Evolutionary conservation across 805 yeast species (phyloP).

Genomic region (Saturnispora ahearnii): DNA sequence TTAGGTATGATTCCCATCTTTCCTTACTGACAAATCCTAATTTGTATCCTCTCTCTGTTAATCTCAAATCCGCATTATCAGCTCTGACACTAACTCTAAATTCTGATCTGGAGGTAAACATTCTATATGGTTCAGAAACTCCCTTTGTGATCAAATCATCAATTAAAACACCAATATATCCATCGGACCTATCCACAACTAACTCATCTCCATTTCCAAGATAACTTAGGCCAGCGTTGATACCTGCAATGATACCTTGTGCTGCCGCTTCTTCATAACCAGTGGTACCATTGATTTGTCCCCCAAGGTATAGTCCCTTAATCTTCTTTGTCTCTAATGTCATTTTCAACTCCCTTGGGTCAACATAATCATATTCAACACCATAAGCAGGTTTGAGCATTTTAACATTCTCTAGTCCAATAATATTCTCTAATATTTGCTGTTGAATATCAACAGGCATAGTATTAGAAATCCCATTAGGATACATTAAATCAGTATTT

Average conservation of each 20-base stretch:
- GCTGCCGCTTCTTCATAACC: slow-evolving; percentile 99
- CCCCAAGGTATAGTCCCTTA: slow-evolving; percentile 78
- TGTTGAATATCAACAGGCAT: slow-evolving; percentile 92
- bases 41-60: slow-evolving; percentile 59
- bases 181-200: slow-evolving; percentile 64
- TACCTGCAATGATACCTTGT: slow-evolving; percentile 92
- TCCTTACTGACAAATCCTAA: slow-evolving; percentile 58
- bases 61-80: slow-evolving; percentile 85
- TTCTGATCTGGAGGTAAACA: slow-evolving; percentile 96
- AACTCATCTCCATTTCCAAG: slow-evolving; percentile 30
- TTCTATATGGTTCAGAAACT: slow-evolving; percentile 92
- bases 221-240: slow-evolving; percentile 71
- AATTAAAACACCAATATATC: slow-evolving; percentile 83
- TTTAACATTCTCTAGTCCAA: slow-evolving; percentile 81
- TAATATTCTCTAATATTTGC: slow-evolving; percentile 62
- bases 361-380: slow-evolving; percentile 95
- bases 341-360: slow-evolving; percentile 74
- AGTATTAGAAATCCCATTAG: slow-evolving; percentile 92
- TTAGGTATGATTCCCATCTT: slow-evolving; percentile 42
- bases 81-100: slow-evolving; percentile 84
- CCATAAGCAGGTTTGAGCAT: slow-evolving; percentile 97
- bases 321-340: slow-evolving; percentile 78
- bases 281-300: slow-evolving; percentile 97
- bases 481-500: slow-evolving; percentile 79
- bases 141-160: slow-evolving; percentile 95